These are phyloP conservation scores for Colletotrichum destructivum DNA, from an alignment of 2,329 filamentous ascomycete species.

Conservation along the genomic window DNA sequence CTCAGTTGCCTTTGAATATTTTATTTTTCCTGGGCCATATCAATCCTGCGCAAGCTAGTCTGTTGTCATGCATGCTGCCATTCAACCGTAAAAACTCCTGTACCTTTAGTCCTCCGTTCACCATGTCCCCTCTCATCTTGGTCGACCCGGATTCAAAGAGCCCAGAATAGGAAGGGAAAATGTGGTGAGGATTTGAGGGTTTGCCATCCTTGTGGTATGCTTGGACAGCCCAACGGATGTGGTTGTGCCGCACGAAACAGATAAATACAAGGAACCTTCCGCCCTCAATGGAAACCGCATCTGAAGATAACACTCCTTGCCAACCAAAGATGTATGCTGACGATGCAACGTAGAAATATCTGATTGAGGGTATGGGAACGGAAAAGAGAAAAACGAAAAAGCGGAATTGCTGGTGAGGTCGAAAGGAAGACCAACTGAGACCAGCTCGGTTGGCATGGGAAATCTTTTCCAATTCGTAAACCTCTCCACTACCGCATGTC, in stretches of 20 bases:
- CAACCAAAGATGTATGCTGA: constrained; percentile 34
- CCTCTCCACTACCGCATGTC: constrained; percentile 39
- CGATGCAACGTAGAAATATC: constrained; percentile 41
- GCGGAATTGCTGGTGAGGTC: background rate
- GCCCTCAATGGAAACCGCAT: background rate
- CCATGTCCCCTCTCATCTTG: background rate
- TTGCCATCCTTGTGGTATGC: constrained; percentile 27
- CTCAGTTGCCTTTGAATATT: background rate
- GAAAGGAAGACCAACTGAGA: constrained; percentile 36
- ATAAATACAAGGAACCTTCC: constrained; percentile 2
- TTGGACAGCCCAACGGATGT: constrained; percentile 17
- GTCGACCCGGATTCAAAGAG: background rate
- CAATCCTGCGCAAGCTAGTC: background rate
- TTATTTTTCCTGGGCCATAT: background rate
- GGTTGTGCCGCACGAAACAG: background rate
- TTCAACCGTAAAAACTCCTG: constrained; percentile 19
- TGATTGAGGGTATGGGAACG: constrained; percentile 40
- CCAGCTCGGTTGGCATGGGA: constrained; percentile 39
- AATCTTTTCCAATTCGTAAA: constrained; percentile 24
- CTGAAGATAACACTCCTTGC: constrained; percentile 22
- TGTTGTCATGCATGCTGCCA: constrained; percentile 12
- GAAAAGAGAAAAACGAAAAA: constrained; percentile 36
- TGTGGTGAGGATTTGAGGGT: constrained; percentile 10
- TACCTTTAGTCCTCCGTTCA: background rate
- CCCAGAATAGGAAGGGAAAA: constrained; percentile 5